Conservation (phyloP, 148 eudicot species). For the Hydrangea macrophylla region DNA sequence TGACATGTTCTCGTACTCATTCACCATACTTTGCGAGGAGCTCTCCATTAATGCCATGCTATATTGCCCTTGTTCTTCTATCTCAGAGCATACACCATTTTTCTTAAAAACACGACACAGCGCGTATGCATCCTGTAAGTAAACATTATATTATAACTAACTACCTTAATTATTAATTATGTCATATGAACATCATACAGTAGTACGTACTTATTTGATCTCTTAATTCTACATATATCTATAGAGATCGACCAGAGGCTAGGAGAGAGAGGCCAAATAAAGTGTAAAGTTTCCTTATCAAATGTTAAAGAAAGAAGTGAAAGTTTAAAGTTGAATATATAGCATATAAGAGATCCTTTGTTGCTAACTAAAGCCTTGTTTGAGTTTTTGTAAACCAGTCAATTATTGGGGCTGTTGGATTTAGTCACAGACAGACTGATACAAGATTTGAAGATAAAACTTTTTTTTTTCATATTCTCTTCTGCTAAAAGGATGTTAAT, state of each 20-base stretch:
- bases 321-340: conserved; percentile 5
- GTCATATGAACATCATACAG: too few relatives aligned
- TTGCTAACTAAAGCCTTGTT: conserved; percentile 13
- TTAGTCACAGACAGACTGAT: not conserved
- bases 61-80: conserved; percentile 40
- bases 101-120: conserved; percentile 78
- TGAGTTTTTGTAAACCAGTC: conserved; percentile 5
- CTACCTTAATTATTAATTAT: too few relatives aligned
- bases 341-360: conserved; percentile 8
- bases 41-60: conserved; percentile 21
- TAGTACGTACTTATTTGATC: too few relatives aligned
- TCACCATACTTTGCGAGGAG: conserved; percentile 19
- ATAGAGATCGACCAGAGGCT: too few relatives aligned
- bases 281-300: not conserved
- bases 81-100: conserved; percentile 49
- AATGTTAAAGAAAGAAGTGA: not conserved
- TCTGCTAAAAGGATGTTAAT: too few relatives aligned
- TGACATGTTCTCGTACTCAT: conserved; percentile 40
- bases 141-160: too few relatives aligned
- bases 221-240: too few relatives aligned
- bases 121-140: conserved; percentile 59
- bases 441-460: too few relatives aligned
- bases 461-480: too few relatives aligned
- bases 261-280: too few relatives aligned
- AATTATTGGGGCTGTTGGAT: conserved; percentile 24